Conservation (phyloP, 352 stramenopile genomes). For the Globisporangium polare region DNA sequence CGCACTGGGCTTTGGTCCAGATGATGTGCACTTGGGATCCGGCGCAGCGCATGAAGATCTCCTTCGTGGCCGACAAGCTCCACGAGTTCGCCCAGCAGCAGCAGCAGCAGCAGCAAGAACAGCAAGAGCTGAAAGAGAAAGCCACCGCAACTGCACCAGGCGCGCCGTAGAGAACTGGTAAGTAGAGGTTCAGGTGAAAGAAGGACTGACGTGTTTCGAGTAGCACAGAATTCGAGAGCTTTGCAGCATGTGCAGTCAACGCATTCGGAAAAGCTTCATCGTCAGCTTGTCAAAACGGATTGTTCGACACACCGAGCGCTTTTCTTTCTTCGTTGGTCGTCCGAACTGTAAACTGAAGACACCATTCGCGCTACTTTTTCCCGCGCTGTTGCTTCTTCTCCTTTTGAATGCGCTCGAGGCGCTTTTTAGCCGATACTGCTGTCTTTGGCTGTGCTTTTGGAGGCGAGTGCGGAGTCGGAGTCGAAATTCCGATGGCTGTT, state of each 20-base stretch:
- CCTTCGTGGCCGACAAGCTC: slow-evolving; percentile 2
- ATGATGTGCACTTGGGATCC: slow-evolving; percentile 13
- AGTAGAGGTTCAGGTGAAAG: too few species aligned
- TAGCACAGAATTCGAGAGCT: too few species aligned
- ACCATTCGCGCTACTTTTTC: not conserved
- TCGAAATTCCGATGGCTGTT: not conserved
- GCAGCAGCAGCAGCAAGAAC: not conserved
- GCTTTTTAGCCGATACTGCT: slow-evolving; percentile 7
- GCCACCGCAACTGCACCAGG: too few species aligned
- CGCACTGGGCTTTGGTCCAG: slow-evolving; percentile 18
- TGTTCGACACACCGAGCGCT: too few species aligned
- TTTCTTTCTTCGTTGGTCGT: too few species aligned
- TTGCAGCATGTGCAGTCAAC: too few species aligned
- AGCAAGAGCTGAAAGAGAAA: not conserved
- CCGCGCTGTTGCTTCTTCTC: slow-evolving; percentile 10
- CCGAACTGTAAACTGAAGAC: too few species aligned
- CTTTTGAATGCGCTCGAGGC: slow-evolving; percentile 19
- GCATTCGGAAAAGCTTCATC: too few species aligned
- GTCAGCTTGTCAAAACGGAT: too few species aligned
- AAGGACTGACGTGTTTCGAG: too few species aligned
- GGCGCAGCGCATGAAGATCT: not conserved
- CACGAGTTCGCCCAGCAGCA: not conserved
- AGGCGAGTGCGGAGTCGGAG: not conserved
- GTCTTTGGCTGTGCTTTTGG: slow-evolving; percentile 1
- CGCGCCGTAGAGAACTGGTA: too few species aligned